Conservation (phyloP, 495 filamentous ascomycete genomes). For the Penicillium psychrofluorescens region DNA sequence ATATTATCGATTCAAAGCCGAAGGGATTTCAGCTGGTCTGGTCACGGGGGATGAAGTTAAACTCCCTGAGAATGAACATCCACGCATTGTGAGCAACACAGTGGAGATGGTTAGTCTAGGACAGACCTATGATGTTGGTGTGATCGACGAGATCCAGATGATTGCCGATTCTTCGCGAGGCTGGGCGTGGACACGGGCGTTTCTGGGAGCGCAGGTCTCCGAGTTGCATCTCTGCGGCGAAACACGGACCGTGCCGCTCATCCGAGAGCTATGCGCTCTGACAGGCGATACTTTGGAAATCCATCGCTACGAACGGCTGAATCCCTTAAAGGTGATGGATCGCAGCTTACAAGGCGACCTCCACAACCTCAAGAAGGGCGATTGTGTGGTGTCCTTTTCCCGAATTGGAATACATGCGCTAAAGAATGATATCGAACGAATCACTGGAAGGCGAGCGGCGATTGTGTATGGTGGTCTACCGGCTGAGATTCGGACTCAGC, state of each 20-base stretch:
- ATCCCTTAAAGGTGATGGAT: conserved; percentile 59
- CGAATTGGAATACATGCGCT: conserved; percentile 73
- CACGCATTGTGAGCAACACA: conserved; percentile 71
- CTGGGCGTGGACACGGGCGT: conserved; percentile 95
- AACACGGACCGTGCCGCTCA: conserved; percentile 69
- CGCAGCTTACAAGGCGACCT: conserved; percentile 56
- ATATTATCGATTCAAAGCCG: conserved; percentile 69
- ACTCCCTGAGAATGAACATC: conserved; percentile 35
- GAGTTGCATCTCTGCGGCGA: conserved; percentile 96
- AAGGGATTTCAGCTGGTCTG: conserved; percentile 67
- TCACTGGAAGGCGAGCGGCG: conserved; percentile 72
- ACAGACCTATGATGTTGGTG: conserved; percentile 69
- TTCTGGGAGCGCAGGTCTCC: conserved; percentile 75
- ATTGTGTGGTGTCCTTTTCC: conserved; percentile 83
- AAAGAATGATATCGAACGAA: conserved; percentile 67
- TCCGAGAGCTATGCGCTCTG: conserved; percentile 68
- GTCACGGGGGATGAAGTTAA: conserved; percentile 87
- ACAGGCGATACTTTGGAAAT: conserved; percentile 79
- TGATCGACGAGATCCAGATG: conserved; percentile 99
- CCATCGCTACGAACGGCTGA: conserved; percentile 75
- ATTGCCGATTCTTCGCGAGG: conserved; percentile 73
- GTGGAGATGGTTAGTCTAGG: conserved; percentile 91
- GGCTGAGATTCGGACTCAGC: conserved; percentile 84
- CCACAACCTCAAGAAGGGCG: conserved; percentile 69
- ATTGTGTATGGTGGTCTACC: conserved; percentile 90